A percentile compares a stretch with the other conserved stretches of the same genome.
Conservation (phyloP, 2,329 filamentous ascomycete species). For the Penicillium sp. region DNA sequence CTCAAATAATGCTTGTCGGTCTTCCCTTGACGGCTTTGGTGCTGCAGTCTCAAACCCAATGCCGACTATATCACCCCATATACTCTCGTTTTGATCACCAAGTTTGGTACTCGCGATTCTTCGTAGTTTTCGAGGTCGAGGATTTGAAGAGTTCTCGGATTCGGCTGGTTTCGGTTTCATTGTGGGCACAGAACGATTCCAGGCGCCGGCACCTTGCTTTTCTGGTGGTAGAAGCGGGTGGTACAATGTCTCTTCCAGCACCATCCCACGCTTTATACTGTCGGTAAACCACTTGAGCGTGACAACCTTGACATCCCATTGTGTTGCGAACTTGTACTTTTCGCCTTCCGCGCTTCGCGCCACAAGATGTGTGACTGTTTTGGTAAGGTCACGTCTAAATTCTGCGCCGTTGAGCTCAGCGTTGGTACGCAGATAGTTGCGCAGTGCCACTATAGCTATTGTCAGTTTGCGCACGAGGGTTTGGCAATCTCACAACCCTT, state of each 20-base stretch:
- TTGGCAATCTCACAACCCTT: slow-evolving; percentile 30
- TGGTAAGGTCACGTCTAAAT: slow-evolving; percentile 87
- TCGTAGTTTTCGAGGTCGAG: slow-evolving; percentile 78
- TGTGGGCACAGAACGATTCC: slow-evolving; percentile 58
- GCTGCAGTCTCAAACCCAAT: slow-evolving; percentile 37
- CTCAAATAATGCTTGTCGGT: slow-evolving; percentile 30
- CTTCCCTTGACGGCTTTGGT: slow-evolving; percentile 31
- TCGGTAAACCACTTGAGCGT: slow-evolving; percentile 84
- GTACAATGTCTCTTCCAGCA: slow-evolving; percentile 84
- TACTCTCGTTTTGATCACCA: slow-evolving; percentile 74
- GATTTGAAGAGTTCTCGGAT: slow-evolving; percentile 55
- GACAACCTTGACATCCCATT: slow-evolving; percentile 81
- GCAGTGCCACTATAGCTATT: slow-evolving; percentile 59
- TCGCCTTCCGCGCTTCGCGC: slow-evolving; percentile 78
- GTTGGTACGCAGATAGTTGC: slow-evolving; percentile 71
- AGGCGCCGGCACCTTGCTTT: slow-evolving; percentile 78
- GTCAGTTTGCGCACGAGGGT: not conserved
- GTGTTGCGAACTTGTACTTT: slow-evolving; percentile 86
- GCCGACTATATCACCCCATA: slow-evolving; percentile 91
- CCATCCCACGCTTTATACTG: slow-evolving; percentile 84
- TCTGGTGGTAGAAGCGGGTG: slow-evolving; percentile 72
- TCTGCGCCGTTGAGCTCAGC: slow-evolving; percentile 75
- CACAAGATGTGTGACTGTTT: slow-evolving; percentile 84
- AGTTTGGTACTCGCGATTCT: slow-evolving; percentile 86
- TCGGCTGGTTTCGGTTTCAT: slow-evolving; percentile 39